A percentile compares a stretch with the other conserved stretches of the same genome.
Conservation (phyloP, 495 filamentous ascomycete species). For the Jackrogersella minutella region DNA sequence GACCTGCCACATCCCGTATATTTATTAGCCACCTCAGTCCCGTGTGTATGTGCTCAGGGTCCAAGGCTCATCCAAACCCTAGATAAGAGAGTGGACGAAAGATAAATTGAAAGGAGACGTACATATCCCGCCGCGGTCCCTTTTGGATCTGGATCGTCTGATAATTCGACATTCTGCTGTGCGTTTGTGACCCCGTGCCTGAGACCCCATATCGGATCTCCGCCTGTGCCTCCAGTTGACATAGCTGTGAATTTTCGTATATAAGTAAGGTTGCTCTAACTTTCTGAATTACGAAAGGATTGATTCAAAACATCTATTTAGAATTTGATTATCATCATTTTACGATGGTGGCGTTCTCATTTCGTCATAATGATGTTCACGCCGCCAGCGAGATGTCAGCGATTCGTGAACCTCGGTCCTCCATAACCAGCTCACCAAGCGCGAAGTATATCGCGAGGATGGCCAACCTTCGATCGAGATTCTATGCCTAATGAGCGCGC, state of each 20-base stretch:
- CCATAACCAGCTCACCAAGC: slow-evolving; percentile 10
- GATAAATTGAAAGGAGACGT: not conserved
- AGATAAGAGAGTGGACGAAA: not conserved
- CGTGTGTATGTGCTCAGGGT: not conserved
- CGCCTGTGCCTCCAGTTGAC: slow-evolving; percentile 37
- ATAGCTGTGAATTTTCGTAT: slow-evolving; percentile 6
- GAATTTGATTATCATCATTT: not conserved
- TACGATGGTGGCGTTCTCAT: too few species aligned
- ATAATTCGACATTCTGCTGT: slow-evolving; percentile 17
- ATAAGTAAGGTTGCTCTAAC: not conserved
- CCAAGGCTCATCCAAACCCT: not conserved
- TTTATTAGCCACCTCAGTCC: not conserved
- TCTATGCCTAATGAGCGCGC: not conserved
- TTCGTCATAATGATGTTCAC: slow-evolving; percentile 37
- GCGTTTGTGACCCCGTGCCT: slow-evolving; percentile 11
- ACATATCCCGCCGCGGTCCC: slow-evolving; percentile 37
- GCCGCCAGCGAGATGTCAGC: not conserved
- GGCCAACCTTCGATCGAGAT: slow-evolving; percentile 10
- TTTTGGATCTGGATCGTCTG: slow-evolving; percentile 36
- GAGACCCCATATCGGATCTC: slow-evolving; percentile 12
- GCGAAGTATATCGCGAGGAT: not conserved
- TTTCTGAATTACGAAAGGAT: not conserved
- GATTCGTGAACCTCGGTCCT: not conserved
- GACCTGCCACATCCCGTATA: not conserved
- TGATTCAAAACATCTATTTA: not conserved